Base-by-base conservation (phyloP, 2,329 filamentous ascomycete species). In the Fusarium siculi region DNA sequence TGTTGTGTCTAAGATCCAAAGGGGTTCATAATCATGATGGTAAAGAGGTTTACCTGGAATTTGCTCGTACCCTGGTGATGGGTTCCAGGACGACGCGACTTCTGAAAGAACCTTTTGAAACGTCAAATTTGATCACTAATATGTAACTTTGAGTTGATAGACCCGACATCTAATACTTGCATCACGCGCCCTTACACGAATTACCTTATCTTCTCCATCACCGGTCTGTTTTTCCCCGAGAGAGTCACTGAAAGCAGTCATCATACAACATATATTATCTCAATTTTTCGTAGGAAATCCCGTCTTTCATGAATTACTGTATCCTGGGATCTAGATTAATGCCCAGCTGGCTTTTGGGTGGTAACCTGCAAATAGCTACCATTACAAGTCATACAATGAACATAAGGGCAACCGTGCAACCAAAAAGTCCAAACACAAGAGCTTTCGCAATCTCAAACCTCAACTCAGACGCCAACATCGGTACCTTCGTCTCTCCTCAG, bases 1-100 rank as follows among this genome's bases (percentile, higher is more conserved):
- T 9, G 4, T 0, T 9, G 4, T 16, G 9, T 37, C 23, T 2
- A 25, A 2, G 14, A 37, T 53, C 23, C 9, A 25, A 36, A 36
- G 2, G 8, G 10, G n/a, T 23, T 8, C 2, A 0, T 28, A 53
- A 25, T 4, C 3, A 25, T 16, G 3, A 12, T 21, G 0, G 32
- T 28, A 8, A 21, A 3, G 7, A 4, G 14, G 2, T 21, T 37
- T 37, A 0, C 4, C 4, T 7, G 5, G 7, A 6, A 2, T 16
- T 0, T 12, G 9, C 18, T 4, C 0, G 5, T 12, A 15, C 14
- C 15, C 18, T 53, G n/a, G 19, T 14, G 12, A 2, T 12, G 4
- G 1, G 3, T 53, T 53, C 3, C 1, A 19, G 4, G 16, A 4
- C 0, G 6, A 3, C 2, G n/a, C 4, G 12, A 19, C 9, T 3